Conservation (phyloP, 805 yeast genomes). For the Cyberlindnera veronae region DNA sequence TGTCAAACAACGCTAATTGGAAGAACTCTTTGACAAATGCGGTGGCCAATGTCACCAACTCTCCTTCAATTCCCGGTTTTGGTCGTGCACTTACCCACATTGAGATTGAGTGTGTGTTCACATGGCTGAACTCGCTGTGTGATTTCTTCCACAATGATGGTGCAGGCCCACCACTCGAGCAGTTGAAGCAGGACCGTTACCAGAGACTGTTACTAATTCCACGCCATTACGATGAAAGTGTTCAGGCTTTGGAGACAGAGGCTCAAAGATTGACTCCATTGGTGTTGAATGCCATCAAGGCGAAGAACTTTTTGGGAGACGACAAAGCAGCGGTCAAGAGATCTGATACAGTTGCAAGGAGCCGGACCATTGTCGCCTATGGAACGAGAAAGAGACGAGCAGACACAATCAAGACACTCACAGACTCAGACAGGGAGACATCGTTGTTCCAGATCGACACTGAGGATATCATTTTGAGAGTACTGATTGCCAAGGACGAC, state of each 20-base stretch:
- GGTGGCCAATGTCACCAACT: constrained; percentile 45
- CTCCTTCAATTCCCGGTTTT: constrained; percentile 38
- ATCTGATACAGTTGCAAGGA: constrained; percentile 53
- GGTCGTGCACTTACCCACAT: constrained; percentile 52
- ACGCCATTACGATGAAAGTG: constrained; percentile 55
- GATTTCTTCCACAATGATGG: constrained; percentile 82
- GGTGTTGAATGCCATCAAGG: constrained; percentile 46
- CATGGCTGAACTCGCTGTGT: constrained; percentile 67
- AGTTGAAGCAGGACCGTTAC: constrained; percentile 58
- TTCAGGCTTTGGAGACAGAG: constrained; percentile 47
- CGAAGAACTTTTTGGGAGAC: constrained; percentile 42
- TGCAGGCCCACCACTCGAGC: constrained; percentile 70
- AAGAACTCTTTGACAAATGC: constrained; percentile 42
- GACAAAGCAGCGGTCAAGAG: constrained; percentile 21
- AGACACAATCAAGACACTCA: constrained; percentile 42
- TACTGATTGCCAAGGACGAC: constrained; percentile 65
- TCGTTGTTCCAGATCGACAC: constrained; percentile 36
- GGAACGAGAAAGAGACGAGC: constrained; percentile 58
- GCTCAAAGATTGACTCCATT: constrained; percentile 57
- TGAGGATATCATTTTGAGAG: constrained; percentile 70
- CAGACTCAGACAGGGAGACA: constrained; percentile 37
- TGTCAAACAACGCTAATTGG: constrained; percentile 36
- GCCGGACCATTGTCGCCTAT: constrained; percentile 67
- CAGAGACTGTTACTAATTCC: constrained; percentile 63
- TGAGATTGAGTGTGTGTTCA: constrained; percentile 65